Conservation (phyloP, 2,329 filamentous ascomycete species). For the Endothia cerciana region DNA sequence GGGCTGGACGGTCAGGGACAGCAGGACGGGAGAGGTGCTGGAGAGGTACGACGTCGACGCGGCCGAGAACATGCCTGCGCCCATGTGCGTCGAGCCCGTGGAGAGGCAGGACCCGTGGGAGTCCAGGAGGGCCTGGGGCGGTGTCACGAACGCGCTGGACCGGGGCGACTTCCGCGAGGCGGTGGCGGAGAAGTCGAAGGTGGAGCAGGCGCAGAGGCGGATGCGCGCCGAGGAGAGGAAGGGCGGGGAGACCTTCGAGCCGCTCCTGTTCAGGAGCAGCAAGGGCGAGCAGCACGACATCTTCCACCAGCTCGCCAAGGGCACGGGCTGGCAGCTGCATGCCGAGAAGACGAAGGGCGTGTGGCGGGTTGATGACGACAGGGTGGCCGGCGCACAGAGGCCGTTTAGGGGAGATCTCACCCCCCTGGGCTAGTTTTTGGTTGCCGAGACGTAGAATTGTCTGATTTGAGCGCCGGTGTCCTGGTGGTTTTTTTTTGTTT, state of each 20-base stretch:
- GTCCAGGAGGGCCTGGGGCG: constrained; percentile 77
- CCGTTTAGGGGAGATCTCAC: constrained; percentile 41
- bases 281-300: constrained; percentile 35
- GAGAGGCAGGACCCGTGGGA: constrained; percentile 80
- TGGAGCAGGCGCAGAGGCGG: constrained; percentile 81
- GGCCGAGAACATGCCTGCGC: constrained; percentile 37
- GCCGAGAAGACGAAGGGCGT: constrained; percentile 45
- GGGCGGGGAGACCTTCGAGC: constrained; percentile 46
- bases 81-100: constrained; percentile 50
- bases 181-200: constrained; percentile 72
- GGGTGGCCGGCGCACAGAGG: constrained; percentile 33
- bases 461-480: constrained; percentile 33
- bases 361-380: constrained; percentile 40
- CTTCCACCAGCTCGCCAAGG: constrained; percentile 39
- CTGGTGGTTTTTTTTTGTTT: neutral
- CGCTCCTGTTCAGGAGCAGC: constrained; percentile 41
- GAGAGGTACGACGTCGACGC: constrained; percentile 44
- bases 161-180: constrained; percentile 76
- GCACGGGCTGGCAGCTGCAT: constrained; percentile 37
- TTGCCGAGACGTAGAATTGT: neutral
- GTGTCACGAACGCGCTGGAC: constrained; percentile 74
- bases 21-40: constrained; percentile 38
- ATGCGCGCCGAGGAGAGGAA: constrained; percentile 71
- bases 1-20: constrained; percentile 43
- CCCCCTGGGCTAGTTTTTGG: constrained; percentile 34